These are phyloP conservation scores for Trametes elegans DNA, from an alignment of 768 basidiomycete species.

Conservation along the genomic window DNA sequence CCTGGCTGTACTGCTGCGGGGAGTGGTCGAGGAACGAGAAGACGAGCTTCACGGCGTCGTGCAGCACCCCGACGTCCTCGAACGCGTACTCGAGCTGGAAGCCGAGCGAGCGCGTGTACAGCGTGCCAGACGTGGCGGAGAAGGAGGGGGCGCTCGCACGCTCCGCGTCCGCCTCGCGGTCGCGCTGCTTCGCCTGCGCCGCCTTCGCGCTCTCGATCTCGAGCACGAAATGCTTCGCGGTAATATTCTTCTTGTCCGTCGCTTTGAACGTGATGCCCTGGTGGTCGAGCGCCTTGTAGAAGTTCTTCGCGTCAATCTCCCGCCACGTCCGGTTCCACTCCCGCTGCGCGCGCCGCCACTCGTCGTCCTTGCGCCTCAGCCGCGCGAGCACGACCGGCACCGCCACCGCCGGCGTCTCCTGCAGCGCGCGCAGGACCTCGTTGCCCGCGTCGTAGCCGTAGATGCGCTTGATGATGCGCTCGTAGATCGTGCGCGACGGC, in stretches of 20 bases:
- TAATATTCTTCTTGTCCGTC: constrained; percentile 93
- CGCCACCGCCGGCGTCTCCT: constrained; percentile 87
- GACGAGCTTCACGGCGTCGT: constrained; percentile 87
- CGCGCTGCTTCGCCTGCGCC: constrained; percentile 46
- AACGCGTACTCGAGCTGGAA: constrained; percentile 81
- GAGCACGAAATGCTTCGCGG: constrained; percentile 75
- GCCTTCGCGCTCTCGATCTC: constrained; percentile 74
- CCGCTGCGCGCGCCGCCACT: constrained; percentile 91
- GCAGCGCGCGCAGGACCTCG: constrained; percentile 82
- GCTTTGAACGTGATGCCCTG: constrained; percentile 93
- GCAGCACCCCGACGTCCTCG: constrained; percentile 74
- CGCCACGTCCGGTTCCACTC: constrained; percentile 98
- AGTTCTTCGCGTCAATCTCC: constrained; percentile 95
- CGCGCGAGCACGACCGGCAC: constrained; percentile 89
- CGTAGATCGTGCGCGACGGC: constrained; percentile 80
- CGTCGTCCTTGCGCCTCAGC: constrained; percentile 92
- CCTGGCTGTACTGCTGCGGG: constrained; percentile 65
- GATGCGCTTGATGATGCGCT: constrained; percentile 90
- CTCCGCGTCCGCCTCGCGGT: constrained; percentile 18
- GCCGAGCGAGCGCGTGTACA: constrained; percentile 41
- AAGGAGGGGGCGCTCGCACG: constrained; percentile 8
- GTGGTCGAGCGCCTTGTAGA: constrained; percentile 96
- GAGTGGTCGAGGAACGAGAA: constrained; percentile 90
- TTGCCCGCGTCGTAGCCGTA: constrained; percentile 78
- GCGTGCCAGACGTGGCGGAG: not conserved